Conservation (phyloP, 2,329 filamentous ascomycete species). For the Aphanoascus verrucosus region DNA sequence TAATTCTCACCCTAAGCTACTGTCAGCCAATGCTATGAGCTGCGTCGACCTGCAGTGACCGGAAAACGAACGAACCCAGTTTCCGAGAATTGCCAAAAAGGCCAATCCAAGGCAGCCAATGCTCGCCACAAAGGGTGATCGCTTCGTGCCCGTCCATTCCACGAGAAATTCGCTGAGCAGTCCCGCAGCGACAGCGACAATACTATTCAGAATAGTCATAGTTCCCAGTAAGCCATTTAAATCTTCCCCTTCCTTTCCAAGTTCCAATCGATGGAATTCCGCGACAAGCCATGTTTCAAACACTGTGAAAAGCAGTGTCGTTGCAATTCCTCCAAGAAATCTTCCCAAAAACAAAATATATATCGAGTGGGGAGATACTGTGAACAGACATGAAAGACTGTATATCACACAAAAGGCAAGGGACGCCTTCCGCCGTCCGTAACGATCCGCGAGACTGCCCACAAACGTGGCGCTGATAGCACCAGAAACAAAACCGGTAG, state of each 20-base stretch:
- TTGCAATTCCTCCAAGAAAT: conserved; percentile 45
- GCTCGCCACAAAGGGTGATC: conserved; percentile 45
- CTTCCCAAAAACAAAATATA: conserved; percentile 43
- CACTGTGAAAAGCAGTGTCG: conserved; percentile 48
- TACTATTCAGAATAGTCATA: conserved; percentile 44
- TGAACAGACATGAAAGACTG: conserved; percentile 20
- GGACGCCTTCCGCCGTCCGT: conserved; percentile 12
- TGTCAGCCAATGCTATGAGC: neutral
- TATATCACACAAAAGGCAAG: conserved; percentile 14
- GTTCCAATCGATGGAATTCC: conserved; percentile 42
- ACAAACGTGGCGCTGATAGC: conserved; percentile 14
- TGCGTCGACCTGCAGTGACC: neutral
- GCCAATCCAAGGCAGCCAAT: conserved; percentile 19
- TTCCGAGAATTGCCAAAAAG: conserved; percentile 10
- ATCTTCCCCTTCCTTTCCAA: conserved; percentile 35
- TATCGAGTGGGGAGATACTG: conserved; percentile 28
- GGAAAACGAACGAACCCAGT: conserved; percentile 13
- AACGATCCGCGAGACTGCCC: conserved; percentile 13
- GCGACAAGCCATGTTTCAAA: conserved; percentile 55
- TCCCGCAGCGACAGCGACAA: conserved; percentile 46
- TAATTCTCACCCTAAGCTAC: conserved; percentile 14
- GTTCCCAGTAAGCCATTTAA: conserved; percentile 45
- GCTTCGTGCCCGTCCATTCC: conserved; percentile 37
- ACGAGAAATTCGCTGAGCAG: conserved; percentile 46
- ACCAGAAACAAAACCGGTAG: conserved; percentile 14